Conservation (phyloP, 768 basidiomycete genomes). For the Suillus tomentosus region DNA sequence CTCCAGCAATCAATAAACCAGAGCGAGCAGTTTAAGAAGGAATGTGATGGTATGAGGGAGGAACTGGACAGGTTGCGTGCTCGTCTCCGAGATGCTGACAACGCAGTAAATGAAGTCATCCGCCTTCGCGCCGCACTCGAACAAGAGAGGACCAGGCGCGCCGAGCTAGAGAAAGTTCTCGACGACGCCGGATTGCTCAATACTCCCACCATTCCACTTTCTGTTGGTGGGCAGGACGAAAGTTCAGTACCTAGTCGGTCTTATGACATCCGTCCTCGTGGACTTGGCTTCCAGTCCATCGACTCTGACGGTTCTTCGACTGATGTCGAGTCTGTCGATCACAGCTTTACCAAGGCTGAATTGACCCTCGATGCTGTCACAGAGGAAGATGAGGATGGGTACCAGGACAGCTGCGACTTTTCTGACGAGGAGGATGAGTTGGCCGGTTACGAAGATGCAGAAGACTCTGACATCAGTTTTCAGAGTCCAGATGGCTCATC, state of each 20-base stretch:
- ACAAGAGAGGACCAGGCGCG: slow-evolving; percentile 43
- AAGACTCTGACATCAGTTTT: slow-evolving; percentile 54
- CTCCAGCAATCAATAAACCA: slow-evolving; percentile 33
- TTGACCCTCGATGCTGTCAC: slow-evolving; percentile 57
- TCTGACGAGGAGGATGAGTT: slow-evolving; percentile 60
- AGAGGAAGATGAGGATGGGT: slow-evolving; percentile 51
- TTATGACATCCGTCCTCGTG: slow-evolving; percentile 40
- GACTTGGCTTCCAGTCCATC: slow-evolving; percentile 45
- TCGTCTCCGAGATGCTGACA: slow-evolving; percentile 33
- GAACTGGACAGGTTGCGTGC: slow-evolving; percentile 31
- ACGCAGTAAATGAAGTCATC: slow-evolving; percentile 26
- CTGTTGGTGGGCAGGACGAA: slow-evolving; percentile 17
- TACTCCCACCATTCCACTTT: slow-evolving; percentile 43
- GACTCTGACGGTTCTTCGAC: slow-evolving; percentile 68
- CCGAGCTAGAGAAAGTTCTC: slow-evolving; percentile 56
- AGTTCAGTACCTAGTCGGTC: slow-evolving; percentile 24
- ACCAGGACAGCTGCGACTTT: slow-evolving; percentile 33
- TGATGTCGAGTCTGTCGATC: slow-evolving; percentile 65
- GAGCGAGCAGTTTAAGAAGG: slow-evolving; percentile 25
- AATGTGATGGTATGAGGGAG: slow-evolving; percentile 32
- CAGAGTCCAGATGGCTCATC: slow-evolving; percentile 50
- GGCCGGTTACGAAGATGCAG: slow-evolving; percentile 71
- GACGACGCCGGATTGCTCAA: slow-evolving; percentile 44
- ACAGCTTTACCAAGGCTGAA: slow-evolving; percentile 40
- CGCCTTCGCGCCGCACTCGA: slow-evolving; percentile 34